Percentiles rank a stretch among this genome's conserved stretches.
Conservation (phyloP, 2,329 filamentous ascomycete genomes). For the Elsinoe australis region DNA sequence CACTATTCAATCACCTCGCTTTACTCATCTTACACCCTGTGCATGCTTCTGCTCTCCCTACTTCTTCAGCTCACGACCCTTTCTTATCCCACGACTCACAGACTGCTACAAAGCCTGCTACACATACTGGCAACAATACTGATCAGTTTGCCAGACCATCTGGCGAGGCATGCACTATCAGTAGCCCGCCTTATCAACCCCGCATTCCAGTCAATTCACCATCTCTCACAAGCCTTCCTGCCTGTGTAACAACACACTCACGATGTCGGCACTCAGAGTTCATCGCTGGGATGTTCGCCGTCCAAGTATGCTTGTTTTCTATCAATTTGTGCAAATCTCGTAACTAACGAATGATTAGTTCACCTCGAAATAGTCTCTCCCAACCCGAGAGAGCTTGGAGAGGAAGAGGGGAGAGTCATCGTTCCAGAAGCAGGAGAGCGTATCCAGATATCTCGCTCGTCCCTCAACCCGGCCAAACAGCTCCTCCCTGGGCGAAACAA, state of each 20-base stretch:
- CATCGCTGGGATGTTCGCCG: too few relatives aligned
- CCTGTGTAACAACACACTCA: not conserved
- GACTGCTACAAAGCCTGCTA: too few relatives aligned
- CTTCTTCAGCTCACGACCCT: not conserved
- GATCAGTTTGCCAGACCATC: not conserved
- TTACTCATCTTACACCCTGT: not conserved
- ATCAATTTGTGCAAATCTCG: too few relatives aligned
- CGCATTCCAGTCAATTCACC: not conserved
- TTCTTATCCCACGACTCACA: too few relatives aligned
- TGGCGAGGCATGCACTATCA: not conserved
- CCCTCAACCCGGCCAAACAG: constrained; percentile 33
- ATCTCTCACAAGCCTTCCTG: not conserved
- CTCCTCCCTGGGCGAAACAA: constrained; percentile 25
- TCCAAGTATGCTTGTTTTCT: too few relatives aligned
- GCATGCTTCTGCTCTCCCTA: not conserved
- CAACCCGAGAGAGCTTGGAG: too few relatives aligned
- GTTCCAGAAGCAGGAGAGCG: constrained; percentile 25
- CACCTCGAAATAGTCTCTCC: too few relatives aligned
- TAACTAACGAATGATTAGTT: too few relatives aligned
- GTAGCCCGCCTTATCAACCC: not conserved
- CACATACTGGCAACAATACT: not conserved
- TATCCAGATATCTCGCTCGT: constrained; percentile 38
- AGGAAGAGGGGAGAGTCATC: too few relatives aligned
- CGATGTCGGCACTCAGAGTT: not conserved
- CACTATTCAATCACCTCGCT: constrained; percentile 11